A percentile compares a stretch with the other conserved stretches of the same genome.
These are phyloP conservation scores for Rubia yunnanensis DNA, from an alignment of 257 asterid genomes.

Conservation along the genomic window DNA sequence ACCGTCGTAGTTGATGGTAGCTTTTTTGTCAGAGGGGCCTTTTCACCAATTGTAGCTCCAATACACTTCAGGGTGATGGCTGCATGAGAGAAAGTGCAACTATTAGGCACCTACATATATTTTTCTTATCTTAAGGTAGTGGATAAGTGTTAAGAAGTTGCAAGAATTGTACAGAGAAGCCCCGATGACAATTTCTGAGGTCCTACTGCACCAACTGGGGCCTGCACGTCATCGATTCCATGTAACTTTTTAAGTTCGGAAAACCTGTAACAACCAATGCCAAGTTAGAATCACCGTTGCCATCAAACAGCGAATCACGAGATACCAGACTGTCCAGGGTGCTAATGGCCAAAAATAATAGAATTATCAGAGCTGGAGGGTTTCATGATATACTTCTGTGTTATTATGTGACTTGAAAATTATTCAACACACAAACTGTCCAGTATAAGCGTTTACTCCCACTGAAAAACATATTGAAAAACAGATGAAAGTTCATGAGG, in stretches of 20 bases:
- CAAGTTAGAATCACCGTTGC: neutral
- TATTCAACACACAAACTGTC: neutral
- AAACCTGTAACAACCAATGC: constrained; percentile 38
- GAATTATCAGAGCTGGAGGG: neutral
- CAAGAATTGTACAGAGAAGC: constrained; percentile 52
- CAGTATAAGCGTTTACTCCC: neutral
- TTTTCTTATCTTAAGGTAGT: neutral
- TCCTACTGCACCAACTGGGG: constrained; percentile 52
- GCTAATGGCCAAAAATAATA: neutral
- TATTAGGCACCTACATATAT: constrained; percentile 7
- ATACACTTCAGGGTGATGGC: constrained; percentile 77
- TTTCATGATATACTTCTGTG: neutral
- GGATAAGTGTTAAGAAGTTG: constrained; percentile 8
- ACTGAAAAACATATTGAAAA: neutral
- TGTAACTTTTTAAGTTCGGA: constrained; percentile 63
- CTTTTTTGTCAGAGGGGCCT: constrained; percentile 55
- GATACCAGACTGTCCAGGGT: neutral
- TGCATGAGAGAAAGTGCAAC: constrained; percentile 22
- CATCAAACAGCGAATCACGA: neutral
- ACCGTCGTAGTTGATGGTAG: constrained; percentile 83
- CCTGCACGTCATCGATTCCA: constrained; percentile 75
- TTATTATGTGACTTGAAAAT: neutral
- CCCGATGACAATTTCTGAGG: constrained; percentile 90
- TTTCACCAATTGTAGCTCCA: constrained; percentile 91
- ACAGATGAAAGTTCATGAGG: constrained; percentile 7